Evolutionary conservation across 2,329 filamentous ascomycete genomes (phyloP), one percentile per base, ranked within the genome.

Genomic region (Aureobasidium sp.): DNA sequence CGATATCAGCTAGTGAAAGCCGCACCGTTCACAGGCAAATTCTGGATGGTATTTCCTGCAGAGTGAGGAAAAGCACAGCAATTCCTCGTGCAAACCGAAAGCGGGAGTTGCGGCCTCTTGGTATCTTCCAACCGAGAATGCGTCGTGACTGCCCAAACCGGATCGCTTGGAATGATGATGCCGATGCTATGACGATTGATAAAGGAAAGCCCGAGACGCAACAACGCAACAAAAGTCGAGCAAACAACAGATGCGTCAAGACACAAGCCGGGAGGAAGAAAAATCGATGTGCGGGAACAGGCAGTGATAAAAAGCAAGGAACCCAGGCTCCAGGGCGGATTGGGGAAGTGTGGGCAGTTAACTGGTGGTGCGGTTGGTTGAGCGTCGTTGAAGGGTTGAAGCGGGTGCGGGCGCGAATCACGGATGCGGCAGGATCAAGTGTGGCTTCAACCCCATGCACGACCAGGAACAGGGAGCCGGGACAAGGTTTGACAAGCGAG

Each of bases 1-100:
- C 66, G 67, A 68, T 64, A 53, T 69, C 73, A 76, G 73, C 75
- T 76, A 76, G 69, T 73, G 62, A 72, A 73, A 73, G 71, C 74
- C 71, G 74, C 36, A 59, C 62, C 48, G 52, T 42, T 20, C 29
- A 56, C 49, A 48, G 48, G 42, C 58, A 48, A 44, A 62, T 58
- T 22, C 17, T 48, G 3, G 45, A 48, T 45, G 49, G 6, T 53
- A 44, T 15, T 25, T n/a, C 49, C 63, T 53, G 51, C 25, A 47
- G 59, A 45, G 34, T 56, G 41, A 57, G 56, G 41, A 58, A 53
- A 61, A n/a, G 41, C 42, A 47, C 48, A 37, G 53, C 63, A 37
- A 56, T 47, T 59, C 47, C 52, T 64, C 29, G 52, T 45, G 27
- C 25, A 34, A 44, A 29, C 31, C 25, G 51, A 59, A 62, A 52